Base-by-base conservation (phyloP, 768 basidiomycete species). In the Pleurotus ostreatus region DNA sequence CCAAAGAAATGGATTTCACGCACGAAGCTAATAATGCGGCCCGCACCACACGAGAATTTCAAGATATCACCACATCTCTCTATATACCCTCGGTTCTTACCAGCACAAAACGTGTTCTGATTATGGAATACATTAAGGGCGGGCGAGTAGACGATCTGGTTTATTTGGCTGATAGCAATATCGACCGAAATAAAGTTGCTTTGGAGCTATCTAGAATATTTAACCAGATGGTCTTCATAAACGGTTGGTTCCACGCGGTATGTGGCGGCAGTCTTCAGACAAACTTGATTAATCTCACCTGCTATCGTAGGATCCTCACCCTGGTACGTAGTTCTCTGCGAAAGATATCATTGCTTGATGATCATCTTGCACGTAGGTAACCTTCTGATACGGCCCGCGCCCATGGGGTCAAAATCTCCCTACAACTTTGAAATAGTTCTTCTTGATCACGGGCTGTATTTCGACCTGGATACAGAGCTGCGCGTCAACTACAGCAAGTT, bases 381-480 rank as follows among this genome's bases (percentile, higher is more conserved):
- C 68, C 76, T 99, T 22, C 77, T 98, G 25, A 97, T 99, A 46
- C 84, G 97, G 55, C 85, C 89, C 1, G 82, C 88, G 5, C 78
- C 80, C 5, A 60, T 65, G 13, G 61, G 59, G 2, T 89, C 92
- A 1, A 79, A 74, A 56, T 93, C 92, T 7, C 91, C 92, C 0
- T 91, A 91, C 72, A 98, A 98, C 67, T 98, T 98, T 63, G 97
- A 99, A 66, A 89, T 98, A 49, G 94, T 92, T 22, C 78, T 98
- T 1, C 76, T 99, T 58, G 97, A 99, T 65, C 95, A 98, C 61
- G 96, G 92, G 3, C 74, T 94, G 15, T 96, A 98, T 70, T 98
- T 98, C 62, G 94, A 97, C 65, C 76, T 99, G 3, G 86, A 92
- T 55, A 73, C 83, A 16, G 77, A 86, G 41, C 74, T 98, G 4